Percentiles rank a stretch among this genome's conserved stretches.
Evolutionary conservation across 192 early-diverging fungal genomes (phyloP).

Genomic region (Coemansia sp.): DNA sequence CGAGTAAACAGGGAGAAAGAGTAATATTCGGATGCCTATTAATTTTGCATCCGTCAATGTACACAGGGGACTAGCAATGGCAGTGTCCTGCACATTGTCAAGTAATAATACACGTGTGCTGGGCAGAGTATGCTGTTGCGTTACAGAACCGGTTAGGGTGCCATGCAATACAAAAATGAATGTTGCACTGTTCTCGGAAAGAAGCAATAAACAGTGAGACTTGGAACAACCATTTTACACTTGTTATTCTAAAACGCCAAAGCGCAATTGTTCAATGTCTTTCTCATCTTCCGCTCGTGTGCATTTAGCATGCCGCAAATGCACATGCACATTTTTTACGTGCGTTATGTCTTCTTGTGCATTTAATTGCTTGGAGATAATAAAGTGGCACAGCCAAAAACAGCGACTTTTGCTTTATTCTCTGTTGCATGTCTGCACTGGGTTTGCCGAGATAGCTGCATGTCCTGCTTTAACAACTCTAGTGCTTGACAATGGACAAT

Average conservation of each 20-base stretch:
- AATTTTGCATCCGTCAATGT: neutral
- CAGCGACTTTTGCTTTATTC: conserved; percentile 5
- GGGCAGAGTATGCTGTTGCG: neutral
- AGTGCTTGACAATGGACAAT: too few species aligned
- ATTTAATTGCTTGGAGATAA: conserved; percentile 17
- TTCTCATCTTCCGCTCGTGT: conserved; percentile 1
- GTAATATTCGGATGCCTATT: neutral
- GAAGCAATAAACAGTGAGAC: too few species aligned
- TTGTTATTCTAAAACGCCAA: neutral
- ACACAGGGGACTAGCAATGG: neutral
- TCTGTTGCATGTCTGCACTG: neutral
- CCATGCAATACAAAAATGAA: neutral
- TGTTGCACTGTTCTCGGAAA: too few species aligned
- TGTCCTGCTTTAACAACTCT: neutral
- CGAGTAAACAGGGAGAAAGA: neutral
- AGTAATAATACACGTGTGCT: conserved; percentile 2
- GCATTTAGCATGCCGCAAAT: conserved; percentile 7
- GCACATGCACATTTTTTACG: conserved; percentile 10
- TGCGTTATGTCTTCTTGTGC: conserved; percentile 13
- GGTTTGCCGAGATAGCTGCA: conserved; percentile 17
- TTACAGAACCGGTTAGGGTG: neutral
- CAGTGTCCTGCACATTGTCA: neutral
- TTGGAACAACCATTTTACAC: too few species aligned
- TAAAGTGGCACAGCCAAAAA: conserved; percentile 7
- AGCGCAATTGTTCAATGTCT: conserved; percentile 10